Conservation (phyloP, 495 filamentous ascomycete genomes). For the Penicillium paradoxum region DNA sequence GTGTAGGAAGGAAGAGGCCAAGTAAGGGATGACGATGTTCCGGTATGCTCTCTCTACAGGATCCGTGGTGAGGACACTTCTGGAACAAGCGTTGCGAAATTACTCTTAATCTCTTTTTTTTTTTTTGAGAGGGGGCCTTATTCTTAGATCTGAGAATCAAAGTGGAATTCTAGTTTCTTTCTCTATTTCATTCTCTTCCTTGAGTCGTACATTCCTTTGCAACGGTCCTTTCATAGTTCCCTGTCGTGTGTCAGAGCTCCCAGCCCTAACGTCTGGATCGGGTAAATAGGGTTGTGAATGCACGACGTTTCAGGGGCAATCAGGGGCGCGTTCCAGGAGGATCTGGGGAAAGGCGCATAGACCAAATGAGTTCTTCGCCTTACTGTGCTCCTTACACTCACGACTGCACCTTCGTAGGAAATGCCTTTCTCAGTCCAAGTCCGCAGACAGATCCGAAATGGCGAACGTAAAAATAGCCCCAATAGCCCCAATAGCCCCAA, state of each 20-base stretch:
- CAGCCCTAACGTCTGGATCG: conserved; percentile 23
- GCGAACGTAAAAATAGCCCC: no score
- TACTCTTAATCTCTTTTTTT: neutral
- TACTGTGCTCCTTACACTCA: no score
- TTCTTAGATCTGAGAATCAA: no score
- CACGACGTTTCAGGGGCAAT: conserved; percentile 3
- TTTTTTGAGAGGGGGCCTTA: no score
- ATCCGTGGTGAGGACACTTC: neutral
- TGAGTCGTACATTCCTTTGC: neutral
- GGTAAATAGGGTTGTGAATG: conserved; percentile 24
- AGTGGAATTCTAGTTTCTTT: no score
- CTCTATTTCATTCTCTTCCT: neutral
- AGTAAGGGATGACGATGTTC: conserved; percentile 26
- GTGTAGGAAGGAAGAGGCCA: conserved; percentile 16
- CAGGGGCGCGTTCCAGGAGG: conserved; percentile 1
- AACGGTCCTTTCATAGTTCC: conserved; percentile 16
- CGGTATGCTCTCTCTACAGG: conserved; percentile 20
- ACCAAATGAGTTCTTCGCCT: neutral
- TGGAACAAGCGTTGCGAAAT: conserved; percentile 3
- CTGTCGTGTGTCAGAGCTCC: conserved; percentile 16
- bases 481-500: no score
- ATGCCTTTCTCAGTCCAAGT: no score
- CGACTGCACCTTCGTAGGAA: no score
- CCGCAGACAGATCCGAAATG: no score
- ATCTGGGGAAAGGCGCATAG: neutral